phyloP scores from a whole-genome alignment of 441 rosid genomes.

The Dalechampia spathulata region DNA sequence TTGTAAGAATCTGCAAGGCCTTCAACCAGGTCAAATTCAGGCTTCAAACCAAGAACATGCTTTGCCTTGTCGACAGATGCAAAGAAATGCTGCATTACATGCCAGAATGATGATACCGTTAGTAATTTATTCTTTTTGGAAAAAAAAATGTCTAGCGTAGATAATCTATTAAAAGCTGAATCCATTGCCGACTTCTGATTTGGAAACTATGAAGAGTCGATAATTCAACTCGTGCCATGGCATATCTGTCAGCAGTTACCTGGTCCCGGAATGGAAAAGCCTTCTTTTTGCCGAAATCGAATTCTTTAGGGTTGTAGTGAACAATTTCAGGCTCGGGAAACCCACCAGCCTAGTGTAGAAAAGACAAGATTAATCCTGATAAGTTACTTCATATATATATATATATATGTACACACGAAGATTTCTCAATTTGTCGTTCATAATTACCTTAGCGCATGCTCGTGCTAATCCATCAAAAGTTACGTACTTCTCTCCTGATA shows the following conservation, averaged over 20 bases:
- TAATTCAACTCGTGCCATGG: background rate
- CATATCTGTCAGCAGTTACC: conserved; percentile 34
- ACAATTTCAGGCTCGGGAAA: conserved; percentile 90
- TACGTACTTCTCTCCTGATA: conserved; percentile 85
- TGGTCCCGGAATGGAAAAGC: conserved; percentile 97
- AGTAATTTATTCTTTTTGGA: too few species aligned
- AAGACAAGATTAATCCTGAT: background rate
- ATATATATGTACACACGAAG: too few species aligned
- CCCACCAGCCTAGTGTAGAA: conserved; percentile 62
- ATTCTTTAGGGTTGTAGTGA: conserved; percentile 83
- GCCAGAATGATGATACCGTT: background rate
- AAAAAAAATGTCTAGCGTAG: background rate
- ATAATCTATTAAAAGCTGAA: background rate
- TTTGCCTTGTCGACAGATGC: conserved; percentile 86
- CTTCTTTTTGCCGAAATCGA: conserved; percentile 95
- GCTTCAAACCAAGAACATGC: conserved; percentile 69
- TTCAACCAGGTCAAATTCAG: conserved; percentile 67
- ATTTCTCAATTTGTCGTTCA: background rate
- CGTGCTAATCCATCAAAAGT: conserved; percentile 85
- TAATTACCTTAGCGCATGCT: conserved; percentile 89
- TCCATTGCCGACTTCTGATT: background rate
- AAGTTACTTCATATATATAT: background rate
- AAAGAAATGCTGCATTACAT: conserved; percentile 74
- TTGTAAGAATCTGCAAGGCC: conserved; percentile 90
- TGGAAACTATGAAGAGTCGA: background rate